phyloP scores from a whole-genome alignment of 345 rosid genomes.

The Aethionema arabicum region DNA sequence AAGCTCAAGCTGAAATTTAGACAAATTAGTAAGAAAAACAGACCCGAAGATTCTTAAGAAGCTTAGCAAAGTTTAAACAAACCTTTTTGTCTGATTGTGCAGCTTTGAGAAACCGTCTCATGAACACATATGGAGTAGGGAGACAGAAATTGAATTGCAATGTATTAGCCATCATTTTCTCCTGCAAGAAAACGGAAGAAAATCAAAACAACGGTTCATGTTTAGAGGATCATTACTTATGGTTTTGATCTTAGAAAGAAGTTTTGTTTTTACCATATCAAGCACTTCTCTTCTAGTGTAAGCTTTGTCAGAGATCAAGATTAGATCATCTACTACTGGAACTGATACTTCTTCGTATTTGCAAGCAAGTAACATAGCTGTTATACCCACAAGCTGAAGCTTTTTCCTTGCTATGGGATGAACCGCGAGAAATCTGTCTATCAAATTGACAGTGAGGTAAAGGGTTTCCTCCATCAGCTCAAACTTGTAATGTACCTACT shows the following conservation, averaged over 20 bases:
- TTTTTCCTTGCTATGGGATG: slow-evolving; percentile 70
- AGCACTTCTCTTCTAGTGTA: slow-evolving; percentile 82
- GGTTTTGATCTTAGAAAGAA: neutral
- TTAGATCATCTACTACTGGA: slow-evolving; percentile 93
- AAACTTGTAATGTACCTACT: slow-evolving; percentile 98
- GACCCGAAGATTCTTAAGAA: neutral
- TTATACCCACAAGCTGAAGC: slow-evolving; percentile 92
- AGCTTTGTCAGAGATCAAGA: slow-evolving; percentile 86
- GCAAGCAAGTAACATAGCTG: slow-evolving; percentile 97
- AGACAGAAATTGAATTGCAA: slow-evolving; percentile 74
- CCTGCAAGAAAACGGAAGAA: slow-evolving; percentile 47
- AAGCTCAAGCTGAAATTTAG: slow-evolving; percentile 65
- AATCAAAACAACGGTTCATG: neutral
- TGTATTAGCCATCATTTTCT: slow-evolving; percentile 72
- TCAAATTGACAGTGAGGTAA: slow-evolving; percentile 85
- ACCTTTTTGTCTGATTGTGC: slow-evolving; percentile 89
- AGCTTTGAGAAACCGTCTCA: slow-evolving; percentile 90
- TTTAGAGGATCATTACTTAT: neutral
- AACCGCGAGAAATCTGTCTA: slow-evolving; percentile 78
- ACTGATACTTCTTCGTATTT: slow-evolving; percentile 96
- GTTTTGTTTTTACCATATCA: slow-evolving; percentile 60
- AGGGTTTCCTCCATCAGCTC: slow-evolving; percentile 96
- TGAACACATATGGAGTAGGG: slow-evolving; percentile 91
- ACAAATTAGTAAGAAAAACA: neutral
- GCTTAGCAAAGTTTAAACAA: slow-evolving; percentile 8